Conservation (phyloP, 2,329 filamentous ascomycete species). For the Epichloe aotearoae region DNA sequence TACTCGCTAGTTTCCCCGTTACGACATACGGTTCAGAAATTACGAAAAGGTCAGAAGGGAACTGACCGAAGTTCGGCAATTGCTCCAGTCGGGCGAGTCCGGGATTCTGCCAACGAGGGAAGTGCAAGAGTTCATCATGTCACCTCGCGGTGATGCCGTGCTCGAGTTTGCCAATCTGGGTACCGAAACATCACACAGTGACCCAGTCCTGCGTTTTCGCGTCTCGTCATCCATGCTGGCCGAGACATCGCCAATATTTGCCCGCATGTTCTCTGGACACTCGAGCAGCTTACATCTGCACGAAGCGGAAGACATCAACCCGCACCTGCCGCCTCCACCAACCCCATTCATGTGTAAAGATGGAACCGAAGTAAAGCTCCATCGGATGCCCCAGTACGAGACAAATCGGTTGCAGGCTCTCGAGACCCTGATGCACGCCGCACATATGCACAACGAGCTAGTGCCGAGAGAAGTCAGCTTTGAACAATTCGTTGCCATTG, state of each 20-base stretch:
- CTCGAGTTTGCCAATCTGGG: constrained; percentile 36
- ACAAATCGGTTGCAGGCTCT: constrained; percentile 27
- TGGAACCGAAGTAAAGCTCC: constrained; percentile 31
- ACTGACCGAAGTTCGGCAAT: constrained; percentile 23
- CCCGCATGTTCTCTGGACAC: constrained; percentile 29
- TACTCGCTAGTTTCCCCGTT: constrained; percentile 25
- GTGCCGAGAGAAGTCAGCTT: constrained; percentile 34
- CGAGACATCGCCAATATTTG: constrained; percentile 39
- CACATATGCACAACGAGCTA: constrained; percentile 33
- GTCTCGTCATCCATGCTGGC: constrained; percentile 37
- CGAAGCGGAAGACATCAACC: constrained; percentile 24
- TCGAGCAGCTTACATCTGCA: constrained; percentile 17
- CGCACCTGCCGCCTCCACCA: constrained; percentile 22
- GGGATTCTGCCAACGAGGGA: constrained; percentile 25
- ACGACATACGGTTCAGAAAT: constrained; percentile 34
- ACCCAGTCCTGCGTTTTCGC: constrained; percentile 33
- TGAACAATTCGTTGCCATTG: constrained; percentile 36
- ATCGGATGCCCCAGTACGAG: constrained; percentile 40
- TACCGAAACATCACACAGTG: constrained; percentile 16
- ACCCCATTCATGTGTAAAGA: constrained; percentile 27
- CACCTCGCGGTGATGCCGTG: constrained; percentile 33
- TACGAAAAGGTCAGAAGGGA: constrained; percentile 32
- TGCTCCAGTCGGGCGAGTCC: constrained; percentile 28
- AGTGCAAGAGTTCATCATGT: constrained; percentile 30
- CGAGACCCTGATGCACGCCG: constrained; percentile 36